Conservation (phyloP, 1,284 basidiomycete genomes). For the Puccinia horiana region DNA sequence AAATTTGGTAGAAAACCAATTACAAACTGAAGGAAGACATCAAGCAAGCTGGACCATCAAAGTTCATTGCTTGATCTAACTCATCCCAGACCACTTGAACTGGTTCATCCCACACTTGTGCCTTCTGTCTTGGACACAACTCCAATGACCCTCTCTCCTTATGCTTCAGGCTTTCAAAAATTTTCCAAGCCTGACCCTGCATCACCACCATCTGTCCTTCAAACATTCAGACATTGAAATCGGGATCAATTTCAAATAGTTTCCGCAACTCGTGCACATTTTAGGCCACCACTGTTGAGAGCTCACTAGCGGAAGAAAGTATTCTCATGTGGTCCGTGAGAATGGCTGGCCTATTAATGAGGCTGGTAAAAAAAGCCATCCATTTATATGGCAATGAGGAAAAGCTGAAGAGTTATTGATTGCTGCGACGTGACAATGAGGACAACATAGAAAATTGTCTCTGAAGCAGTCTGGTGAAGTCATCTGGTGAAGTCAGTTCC, state of each 20-base stretch:
- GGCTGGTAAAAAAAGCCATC: constrained; percentile 84
- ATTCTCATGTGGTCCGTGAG: constrained; percentile 74
- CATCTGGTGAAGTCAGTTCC: no score
- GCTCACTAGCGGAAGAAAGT: constrained; percentile 78
- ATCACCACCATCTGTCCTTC: constrained; percentile 83
- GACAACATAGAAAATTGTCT: constrained; percentile 49
- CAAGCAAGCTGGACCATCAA: not conserved
- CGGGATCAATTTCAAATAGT: constrained; percentile 76
- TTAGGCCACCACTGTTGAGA: constrained; percentile 85
- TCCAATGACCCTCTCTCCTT: constrained; percentile 78
- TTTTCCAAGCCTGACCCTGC: constrained; percentile 88
- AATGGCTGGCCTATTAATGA: constrained; percentile 81
- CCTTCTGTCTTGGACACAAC: constrained; percentile 73
- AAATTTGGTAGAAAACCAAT: no score
- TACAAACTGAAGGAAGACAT: no score
- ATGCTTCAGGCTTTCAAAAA: constrained; percentile 77
- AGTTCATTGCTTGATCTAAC: not conserved
- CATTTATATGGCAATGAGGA: constrained; percentile 70
- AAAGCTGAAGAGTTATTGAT: constrained; percentile 92
- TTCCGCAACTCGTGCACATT: constrained; percentile 75
- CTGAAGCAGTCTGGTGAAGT: constrained; percentile 1
- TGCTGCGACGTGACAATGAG: constrained; percentile 72
- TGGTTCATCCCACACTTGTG: constrained; percentile 79
- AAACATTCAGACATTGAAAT: constrained; percentile 61
- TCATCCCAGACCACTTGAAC: constrained; percentile 64